Evolutionary conservation across 495 filamentous ascomycete genomes (phyloP), one percentile per base, ranked within the genome.

Genomic region (Penicillium manginii): DNA sequence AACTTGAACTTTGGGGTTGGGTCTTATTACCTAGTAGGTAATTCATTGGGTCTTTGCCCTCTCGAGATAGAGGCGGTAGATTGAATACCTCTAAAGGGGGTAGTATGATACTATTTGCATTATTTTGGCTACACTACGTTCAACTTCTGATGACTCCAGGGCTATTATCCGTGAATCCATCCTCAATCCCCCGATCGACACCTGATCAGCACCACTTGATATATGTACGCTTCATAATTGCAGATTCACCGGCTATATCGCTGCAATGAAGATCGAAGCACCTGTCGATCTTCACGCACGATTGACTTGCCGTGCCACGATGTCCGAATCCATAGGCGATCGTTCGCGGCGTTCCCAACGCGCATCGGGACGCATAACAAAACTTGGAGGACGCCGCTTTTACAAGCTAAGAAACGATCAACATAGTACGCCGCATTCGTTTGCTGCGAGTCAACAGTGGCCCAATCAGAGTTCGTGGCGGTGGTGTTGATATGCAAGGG

Each of bases 401-500:
- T 48, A 40, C 10, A 3, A 56, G 19, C 32, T 39, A 59, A 52
- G 51, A 51, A 31, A 15, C 37, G 46, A 55, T 63, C 40, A 21
- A 55, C 50, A 37, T 6, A 18, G 1, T 15, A 1, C 6, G 10
- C 52, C 50, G 61, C 42, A 61, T 60, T 43, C 61, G 26, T 54
- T 10, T 32, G 21, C 10, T 12, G 12, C 3, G 6, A 8, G 35
- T 17, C 10, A 29, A 21, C 11, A n/a, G 9, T 15, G 14, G 14
- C 14, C 57, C 54, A 64, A 62, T 31, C 35, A 46, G 12, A 19
- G 5, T 4, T 5, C 12, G 26, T 11, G n/a, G 18, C 3, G 21
- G 17, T 2, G 23, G 23, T 14, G 17, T 45, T 42, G 63, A 59
- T 62, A 62, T 65, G 59, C 45, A 47, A 47, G 45, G 45, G 10